A percentile compares a stretch with the other conserved stretches of the same genome.
Evolutionary conservation across 768 basidiomycete genomes (phyloP).

Genomic region (Psilocybe sp.): DNA sequence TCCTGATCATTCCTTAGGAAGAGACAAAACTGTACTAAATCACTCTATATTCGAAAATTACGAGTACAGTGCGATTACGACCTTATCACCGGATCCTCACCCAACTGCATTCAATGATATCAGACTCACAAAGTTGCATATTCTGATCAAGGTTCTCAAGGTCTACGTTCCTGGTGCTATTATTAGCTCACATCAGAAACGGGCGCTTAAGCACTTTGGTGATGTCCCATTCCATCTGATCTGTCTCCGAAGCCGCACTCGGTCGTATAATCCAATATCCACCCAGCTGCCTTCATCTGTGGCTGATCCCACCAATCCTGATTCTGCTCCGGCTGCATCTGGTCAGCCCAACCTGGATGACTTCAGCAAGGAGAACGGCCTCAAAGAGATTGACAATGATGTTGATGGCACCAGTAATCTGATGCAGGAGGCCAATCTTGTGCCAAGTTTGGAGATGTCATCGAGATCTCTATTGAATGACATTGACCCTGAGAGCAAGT

Average conservation of each 20-base stretch:
- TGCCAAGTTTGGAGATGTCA: background rate
- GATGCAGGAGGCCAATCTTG: background rate
- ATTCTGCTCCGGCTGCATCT: too few species aligned
- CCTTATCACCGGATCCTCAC: too few species aligned
- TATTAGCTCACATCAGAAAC: slow-evolving; percentile 10
- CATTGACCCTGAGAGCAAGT: too few species aligned
- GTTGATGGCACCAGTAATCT: background rate
- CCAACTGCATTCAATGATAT: slow-evolving; percentile 4
- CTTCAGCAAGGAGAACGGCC: too few species aligned
- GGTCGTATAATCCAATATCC: slow-evolving; percentile 3
- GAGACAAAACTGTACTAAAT: too few species aligned
- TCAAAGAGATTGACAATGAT: too few species aligned
- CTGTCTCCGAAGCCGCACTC: slow-evolving; percentile 10
- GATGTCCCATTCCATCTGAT: slow-evolving; percentile 13
- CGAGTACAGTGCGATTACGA: too few species aligned
- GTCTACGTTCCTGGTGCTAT: slow-evolving; percentile 16
- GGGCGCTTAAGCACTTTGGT: slow-evolving; percentile 13
- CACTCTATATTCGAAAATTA: too few species aligned
- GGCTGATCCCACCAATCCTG: too few species aligned
- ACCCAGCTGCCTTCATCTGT: too few species aligned
- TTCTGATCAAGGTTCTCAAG: slow-evolving; percentile 9
- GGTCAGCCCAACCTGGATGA: too few species aligned
- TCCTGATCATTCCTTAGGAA: too few species aligned
- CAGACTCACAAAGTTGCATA: slow-evolving; percentile 6
- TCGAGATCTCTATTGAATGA: background rate